A percentile compares a stretch with the other conserved stretches of the same genome.
phyloP scores from a whole-genome alignment of 2,329 filamentous ascomycete species.

The Talaromyces atroroseus region DNA sequence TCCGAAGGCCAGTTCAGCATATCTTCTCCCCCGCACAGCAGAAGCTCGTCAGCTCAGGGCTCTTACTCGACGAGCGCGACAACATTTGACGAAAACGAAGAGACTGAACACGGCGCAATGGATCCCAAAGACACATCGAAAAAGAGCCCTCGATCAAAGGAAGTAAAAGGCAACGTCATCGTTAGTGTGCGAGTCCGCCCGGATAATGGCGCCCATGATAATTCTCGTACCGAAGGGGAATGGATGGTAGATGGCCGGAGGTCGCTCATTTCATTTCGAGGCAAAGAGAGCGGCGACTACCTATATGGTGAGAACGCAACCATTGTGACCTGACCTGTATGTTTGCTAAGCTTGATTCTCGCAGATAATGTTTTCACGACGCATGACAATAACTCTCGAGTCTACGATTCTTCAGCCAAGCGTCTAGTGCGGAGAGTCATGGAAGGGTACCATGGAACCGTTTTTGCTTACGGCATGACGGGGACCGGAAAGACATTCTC shows the following conservation, averaged over 20 bases:
- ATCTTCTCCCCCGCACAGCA: constrained; percentile 78
- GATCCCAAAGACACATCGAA: constrained; percentile 50
- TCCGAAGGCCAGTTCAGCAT: constrained; percentile 72
- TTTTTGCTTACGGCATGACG: constrained; percentile 98
- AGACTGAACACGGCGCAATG: constrained; percentile 35
- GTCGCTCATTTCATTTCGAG: constrained; percentile 74
- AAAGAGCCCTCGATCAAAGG: constrained; percentile 44
- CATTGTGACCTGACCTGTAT: constrained; percentile 20
- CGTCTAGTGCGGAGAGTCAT: constrained; percentile 91
- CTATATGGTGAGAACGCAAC: constrained; percentile 64
- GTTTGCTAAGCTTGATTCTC: constrained; percentile 8
- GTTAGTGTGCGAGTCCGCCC: constrained; percentile 93
- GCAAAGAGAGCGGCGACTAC: constrained; percentile 88
- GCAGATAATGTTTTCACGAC: constrained; percentile 94
- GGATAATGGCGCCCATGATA: constrained; percentile 60
- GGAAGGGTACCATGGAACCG: constrained; percentile 98
- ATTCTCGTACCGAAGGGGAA: constrained; percentile 65
- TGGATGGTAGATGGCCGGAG: constrained; percentile 88
- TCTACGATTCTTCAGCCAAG: constrained; percentile 92
- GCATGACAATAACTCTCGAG: constrained; percentile 86
- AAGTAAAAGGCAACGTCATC: constrained; percentile 88
- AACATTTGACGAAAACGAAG: constrained; percentile 74
- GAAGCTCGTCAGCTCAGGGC: constrained; percentile 85
- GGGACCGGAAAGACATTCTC: constrained; percentile 98
- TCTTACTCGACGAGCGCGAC: constrained; percentile 89